Base-by-base conservation (phyloP, 306 rosid genomes). In the Rosa multiflora region DNA sequence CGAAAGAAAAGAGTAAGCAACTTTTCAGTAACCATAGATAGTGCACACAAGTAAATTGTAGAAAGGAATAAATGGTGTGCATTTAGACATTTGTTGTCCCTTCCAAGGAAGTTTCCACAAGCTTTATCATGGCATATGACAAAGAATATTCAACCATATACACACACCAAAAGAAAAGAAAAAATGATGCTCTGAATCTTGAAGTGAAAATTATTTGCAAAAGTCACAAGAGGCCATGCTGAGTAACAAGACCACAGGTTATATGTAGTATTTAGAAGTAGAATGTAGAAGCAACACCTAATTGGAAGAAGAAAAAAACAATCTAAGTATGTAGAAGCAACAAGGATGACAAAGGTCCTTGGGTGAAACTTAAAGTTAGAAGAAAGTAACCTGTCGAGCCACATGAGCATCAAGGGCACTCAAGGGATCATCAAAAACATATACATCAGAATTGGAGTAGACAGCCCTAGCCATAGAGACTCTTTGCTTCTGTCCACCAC, bases 401-500 rank as follows among this genome's bases (percentile, higher is more conserved):
- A 93, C 87, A 67, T 93, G 96, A 82, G 92, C 88, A 86, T 93
- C 97, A 69, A 90, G 89, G 79, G 94, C 96, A 79, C 96, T 92
- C 71, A 92, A 86, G 71, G 97, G 97, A 76, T 92, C 97, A 80
- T 92, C 97, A 76, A 92, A 92, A 76, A 90, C 78, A 75, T 87
- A 92, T 10, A 90, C 88, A 81, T 92, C 97, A 0, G 94, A 90
- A 74, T 86, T 78, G 73, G 94, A 91, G 82, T 92, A 92, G 43
- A 90, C 90, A 72, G 95, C 97, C 77, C 97, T 86, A 59, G 97
- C 97, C 87, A 92, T 74, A 73, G 97, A 92, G 61, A 92, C 93
- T 83, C 97, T 87, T 74, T 92, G 95, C 87, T 90, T 92, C 77
- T 92, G 97, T 70, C 97, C 97, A 80, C 97, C 97, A 79, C 97